A percentile compares a stretch with the other conserved stretches of the same genome.
Evolutionary conservation across 768 basidiomycete genomes (phyloP).

Genomic region (Leccinellum luteum): DNA sequence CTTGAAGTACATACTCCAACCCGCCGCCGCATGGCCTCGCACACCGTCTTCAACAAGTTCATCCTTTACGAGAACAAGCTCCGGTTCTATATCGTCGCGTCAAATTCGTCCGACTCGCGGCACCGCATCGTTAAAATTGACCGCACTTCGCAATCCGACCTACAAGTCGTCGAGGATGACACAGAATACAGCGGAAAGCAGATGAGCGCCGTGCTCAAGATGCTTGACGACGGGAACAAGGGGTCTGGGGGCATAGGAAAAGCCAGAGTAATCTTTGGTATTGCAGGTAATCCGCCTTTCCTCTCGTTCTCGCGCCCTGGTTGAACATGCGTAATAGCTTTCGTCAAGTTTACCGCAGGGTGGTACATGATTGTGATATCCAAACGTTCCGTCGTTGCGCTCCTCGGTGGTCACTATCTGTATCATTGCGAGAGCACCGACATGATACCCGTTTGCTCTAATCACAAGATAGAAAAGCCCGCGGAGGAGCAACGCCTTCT

Average conservation of each 20-base stretch:
- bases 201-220: constrained; percentile 87
- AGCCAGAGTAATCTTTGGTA: constrained; percentile 75
- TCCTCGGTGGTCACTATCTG: constrained; percentile 93
- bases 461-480: constrained; percentile 82
- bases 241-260: constrained; percentile 82
- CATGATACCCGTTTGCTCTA: constrained; percentile 71
- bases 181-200: constrained; percentile 86
- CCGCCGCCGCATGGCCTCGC: constrained; percentile 1
- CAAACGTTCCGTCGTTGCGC: constrained; percentile 87
- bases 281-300: constrained; percentile 55
- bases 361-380: constrained; percentile 94
- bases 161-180: constrained; percentile 82
- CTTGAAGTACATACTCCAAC: too few relatives aligned
- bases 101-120: constrained; percentile 81
- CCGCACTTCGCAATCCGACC: constrained; percentile 71
- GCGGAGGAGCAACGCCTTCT: constrained; percentile 87
- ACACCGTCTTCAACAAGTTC: constrained; percentile 64
- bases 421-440: constrained; percentile 95
- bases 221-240: constrained; percentile 95
- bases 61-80: constrained; percentile 90
- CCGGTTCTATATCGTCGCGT: constrained; percentile 90
- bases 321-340: constrained; percentile 45
- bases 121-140: constrained; percentile 95
- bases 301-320: too few relatives aligned
- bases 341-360: constrained; percentile 90